A percentile compares a stretch with the other conserved stretches of the same genome.
phyloP scores from a whole-genome alignment of 2,329 filamentous ascomycete genomes.

The Alternaria ethzedia region DNA sequence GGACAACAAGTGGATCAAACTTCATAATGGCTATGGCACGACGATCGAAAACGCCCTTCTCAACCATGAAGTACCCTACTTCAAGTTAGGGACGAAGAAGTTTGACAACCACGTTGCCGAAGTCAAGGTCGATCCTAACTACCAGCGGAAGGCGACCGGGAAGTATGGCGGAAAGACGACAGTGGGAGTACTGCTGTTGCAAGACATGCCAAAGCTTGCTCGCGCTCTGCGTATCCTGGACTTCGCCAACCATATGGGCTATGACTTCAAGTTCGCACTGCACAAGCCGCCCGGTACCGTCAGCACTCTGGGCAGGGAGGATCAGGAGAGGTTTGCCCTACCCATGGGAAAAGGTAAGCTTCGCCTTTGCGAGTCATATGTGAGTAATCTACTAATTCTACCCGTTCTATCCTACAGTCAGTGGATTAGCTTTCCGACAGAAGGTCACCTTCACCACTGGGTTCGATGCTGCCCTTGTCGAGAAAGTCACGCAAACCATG shows the following conservation, averaged over 20 bases:
- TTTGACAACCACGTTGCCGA: background rate
- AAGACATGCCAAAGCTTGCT: background rate
- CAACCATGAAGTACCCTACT: background rate
- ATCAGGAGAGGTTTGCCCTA: background rate
- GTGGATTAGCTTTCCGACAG: background rate
- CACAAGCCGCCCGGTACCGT: background rate
- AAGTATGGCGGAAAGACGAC: background rate
- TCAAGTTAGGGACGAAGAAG: background rate
- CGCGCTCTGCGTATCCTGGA: background rate
- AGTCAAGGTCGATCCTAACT: background rate
- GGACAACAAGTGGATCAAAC: background rate
- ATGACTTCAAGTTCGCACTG: background rate
- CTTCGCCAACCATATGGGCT: background rate
- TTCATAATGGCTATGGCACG: background rate
- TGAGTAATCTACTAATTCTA: too few species aligned
- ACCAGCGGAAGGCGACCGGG: background rate
- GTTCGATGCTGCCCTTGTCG: background rate
- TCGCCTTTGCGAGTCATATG: background rate
- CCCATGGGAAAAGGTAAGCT: background rate
- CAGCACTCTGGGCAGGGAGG: background rate
- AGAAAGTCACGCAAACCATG: background rate
- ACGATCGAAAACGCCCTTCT: background rate
- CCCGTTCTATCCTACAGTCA: too few species aligned
- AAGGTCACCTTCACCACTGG: background rate
- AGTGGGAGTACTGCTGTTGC: rapidly evolving